Conservation (phyloP, 2,329 filamentous ascomycete genomes). For the Trichoderma hamatum region DNA sequence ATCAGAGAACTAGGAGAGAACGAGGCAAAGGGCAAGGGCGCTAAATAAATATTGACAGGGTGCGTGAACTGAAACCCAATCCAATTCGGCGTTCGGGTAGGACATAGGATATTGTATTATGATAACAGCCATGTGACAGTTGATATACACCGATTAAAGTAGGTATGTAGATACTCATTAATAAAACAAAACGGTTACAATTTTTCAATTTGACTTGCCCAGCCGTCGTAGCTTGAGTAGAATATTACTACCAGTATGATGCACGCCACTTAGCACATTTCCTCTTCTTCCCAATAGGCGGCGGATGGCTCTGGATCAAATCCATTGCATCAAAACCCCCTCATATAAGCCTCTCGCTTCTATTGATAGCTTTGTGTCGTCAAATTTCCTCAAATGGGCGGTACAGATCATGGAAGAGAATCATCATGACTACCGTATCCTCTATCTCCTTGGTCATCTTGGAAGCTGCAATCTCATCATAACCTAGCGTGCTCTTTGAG, state of each 20-base stretch:
- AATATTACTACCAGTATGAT: not conserved
- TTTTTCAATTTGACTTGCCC: not conserved
- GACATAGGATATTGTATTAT: constrained; percentile 34
- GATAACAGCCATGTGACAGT: constrained; percentile 30
- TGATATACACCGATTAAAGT: constrained; percentile 27
- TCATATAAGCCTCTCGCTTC: no score
- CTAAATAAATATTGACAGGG: constrained; percentile 54
- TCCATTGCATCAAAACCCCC: constrained; percentile 38
- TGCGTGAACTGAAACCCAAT: constrained; percentile 30
- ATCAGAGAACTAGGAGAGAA: constrained; percentile 83
- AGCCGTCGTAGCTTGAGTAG: not conserved
- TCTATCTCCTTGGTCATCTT: no score
- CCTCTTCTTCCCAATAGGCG: constrained; percentile 27
- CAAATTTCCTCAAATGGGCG: no score
- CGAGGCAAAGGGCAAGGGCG: constrained; percentile 83
- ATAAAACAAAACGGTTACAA: constrained; percentile 31
- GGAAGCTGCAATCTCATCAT: no score
- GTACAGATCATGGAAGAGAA: no score
- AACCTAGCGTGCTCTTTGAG: no score
- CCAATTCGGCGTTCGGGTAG: constrained; percentile 39
- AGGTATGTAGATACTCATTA: constrained; percentile 41
- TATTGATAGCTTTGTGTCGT: no score
- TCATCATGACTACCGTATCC: no score
- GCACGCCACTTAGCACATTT: not conserved
- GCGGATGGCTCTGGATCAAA: constrained; percentile 26